Percentiles rank a stretch among this genome's conserved stretches.
Conservation (phyloP, 306 rosid species). For the Acacia melanoxylon region DNA sequence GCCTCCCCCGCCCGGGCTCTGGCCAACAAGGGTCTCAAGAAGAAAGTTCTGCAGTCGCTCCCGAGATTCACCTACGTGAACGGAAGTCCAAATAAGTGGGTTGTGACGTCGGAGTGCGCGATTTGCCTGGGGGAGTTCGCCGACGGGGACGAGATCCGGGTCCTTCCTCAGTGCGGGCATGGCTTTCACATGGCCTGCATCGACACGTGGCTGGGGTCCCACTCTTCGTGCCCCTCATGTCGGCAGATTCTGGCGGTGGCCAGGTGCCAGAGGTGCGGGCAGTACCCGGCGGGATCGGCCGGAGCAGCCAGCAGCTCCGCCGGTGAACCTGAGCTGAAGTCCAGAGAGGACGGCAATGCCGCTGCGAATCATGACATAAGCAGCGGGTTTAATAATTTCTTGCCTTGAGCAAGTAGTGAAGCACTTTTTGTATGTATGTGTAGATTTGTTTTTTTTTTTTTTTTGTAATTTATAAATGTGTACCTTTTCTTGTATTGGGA, state of each 20-base stretch:
- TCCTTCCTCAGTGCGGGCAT: constrained; percentile 75
- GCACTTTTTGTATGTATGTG: constrained; percentile 25
- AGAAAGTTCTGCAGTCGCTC: constrained; percentile 76
- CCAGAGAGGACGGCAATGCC: constrained; percentile 36
- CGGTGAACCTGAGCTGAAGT: constrained; percentile 36
- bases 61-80: constrained; percentile 59
- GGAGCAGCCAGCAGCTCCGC: constrained; percentile 13
- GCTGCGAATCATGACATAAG: background rate
- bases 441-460: background rate
- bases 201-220: constrained; percentile 75
- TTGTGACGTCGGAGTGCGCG: constrained; percentile 67
- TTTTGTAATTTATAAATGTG: background rate
- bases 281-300: constrained; percentile 42
- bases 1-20: constrained; percentile 27
- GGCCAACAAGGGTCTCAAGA: constrained; percentile 73
- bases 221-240: constrained; percentile 79
- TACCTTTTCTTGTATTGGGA: background rate
- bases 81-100: constrained; percentile 32
- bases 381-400: constrained; percentile 28
- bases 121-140: constrained; percentile 65
- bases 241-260: constrained; percentile 62
- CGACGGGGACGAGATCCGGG: constrained; percentile 70
- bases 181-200: constrained; percentile 65
- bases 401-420: constrained; percentile 38
- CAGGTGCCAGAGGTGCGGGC: constrained; percentile 75